phyloP scores from a whole-genome alignment of 2,329 filamentous ascomycete genomes.

The Talaromyces funiculosus region DNA sequence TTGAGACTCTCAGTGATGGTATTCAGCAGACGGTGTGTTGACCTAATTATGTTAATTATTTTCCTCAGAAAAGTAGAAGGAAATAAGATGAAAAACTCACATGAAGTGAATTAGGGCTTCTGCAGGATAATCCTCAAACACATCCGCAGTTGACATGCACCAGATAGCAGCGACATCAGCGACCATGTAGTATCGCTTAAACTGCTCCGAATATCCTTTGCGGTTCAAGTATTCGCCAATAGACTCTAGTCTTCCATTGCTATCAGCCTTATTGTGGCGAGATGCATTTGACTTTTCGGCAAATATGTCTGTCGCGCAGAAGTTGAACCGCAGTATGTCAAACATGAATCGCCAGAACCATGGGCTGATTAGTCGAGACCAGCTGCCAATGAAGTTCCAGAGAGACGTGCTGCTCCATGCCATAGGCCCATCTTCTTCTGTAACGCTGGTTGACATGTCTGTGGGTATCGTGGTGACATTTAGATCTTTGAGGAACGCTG shows the following conservation, averaged over 20 bases:
- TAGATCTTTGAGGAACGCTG: background rate
- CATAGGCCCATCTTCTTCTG: background rate
- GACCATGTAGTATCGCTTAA: slow-evolving; percentile 1
- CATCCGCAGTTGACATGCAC: slow-evolving; percentile 1
- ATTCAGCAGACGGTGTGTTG: background rate
- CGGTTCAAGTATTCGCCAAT: slow-evolving; percentile 6
- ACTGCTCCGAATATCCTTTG: slow-evolving; percentile 7
- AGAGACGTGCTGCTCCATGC: slow-evolving; percentile 7
- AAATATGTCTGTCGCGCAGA: slow-evolving; percentile 1
- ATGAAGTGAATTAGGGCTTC: slow-evolving; percentile 5
- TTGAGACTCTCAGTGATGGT: background rate
- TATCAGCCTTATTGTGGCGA: background rate
- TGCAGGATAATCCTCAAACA: background rate
- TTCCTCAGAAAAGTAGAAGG: too few relatives aligned
- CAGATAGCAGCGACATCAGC: background rate
- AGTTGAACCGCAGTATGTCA: slow-evolving; percentile 7
- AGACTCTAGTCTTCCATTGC: background rate
- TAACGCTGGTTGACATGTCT: slow-evolving; percentile 7
- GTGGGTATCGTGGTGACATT: background rate
- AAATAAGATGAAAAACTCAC: background rate
- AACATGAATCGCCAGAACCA: slow-evolving; percentile 12
- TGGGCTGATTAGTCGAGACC: background rate
- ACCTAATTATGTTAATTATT: background rate
- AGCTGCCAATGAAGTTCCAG: background rate
- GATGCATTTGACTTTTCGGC: background rate